Percentiles rank a stretch among this genome's conserved stretches.
phyloP scores from a whole-genome alignment of 352 stramenopile species.

The Phytophthora pinifolia region DNA sequence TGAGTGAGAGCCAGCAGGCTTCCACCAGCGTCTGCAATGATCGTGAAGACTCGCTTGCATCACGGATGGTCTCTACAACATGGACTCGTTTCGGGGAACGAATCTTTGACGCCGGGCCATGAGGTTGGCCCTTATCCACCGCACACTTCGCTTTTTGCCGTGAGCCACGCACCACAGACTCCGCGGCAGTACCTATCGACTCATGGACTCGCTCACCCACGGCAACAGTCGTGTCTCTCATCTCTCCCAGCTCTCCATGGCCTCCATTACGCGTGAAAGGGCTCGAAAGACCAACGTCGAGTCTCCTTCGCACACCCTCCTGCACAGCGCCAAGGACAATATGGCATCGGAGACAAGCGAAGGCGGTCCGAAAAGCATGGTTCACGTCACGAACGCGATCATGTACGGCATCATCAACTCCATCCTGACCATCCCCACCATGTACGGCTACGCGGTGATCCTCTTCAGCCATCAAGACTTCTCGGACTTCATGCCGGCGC shows the following conservation, averaged over 20 bases:
- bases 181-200: neutral
- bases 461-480: slow-evolving; percentile 94
- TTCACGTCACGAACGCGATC: slow-evolving; percentile 59
- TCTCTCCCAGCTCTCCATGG: slow-evolving; percentile 16
- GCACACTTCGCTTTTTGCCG: slow-evolving; percentile 17
- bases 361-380: slow-evolving; percentile 7
- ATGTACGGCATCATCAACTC: slow-evolving; percentile 92
- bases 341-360: neutral
- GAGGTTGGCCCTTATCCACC: neutral
- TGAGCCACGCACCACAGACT: neutral
- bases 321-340: slow-evolving; percentile 17
- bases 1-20: no score
- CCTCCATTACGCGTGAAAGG: slow-evolving; percentile 19
- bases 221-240: slow-evolving; percentile 12
- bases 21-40: no score
- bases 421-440: slow-evolving; percentile 91
- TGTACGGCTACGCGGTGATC: slow-evolving; percentile 96
- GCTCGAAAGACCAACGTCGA: slow-evolving; percentile 15
- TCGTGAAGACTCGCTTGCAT: no score
- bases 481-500: slow-evolving; percentile 81
- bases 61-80: no score
- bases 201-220: slow-evolving; percentile 8
- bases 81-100: no score
- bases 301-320: slow-evolving; percentile 29
- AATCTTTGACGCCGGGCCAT: neutral